Base-by-base conservation (phyloP, 208 protist genomes). In the Phytomonas sp. region DNA sequence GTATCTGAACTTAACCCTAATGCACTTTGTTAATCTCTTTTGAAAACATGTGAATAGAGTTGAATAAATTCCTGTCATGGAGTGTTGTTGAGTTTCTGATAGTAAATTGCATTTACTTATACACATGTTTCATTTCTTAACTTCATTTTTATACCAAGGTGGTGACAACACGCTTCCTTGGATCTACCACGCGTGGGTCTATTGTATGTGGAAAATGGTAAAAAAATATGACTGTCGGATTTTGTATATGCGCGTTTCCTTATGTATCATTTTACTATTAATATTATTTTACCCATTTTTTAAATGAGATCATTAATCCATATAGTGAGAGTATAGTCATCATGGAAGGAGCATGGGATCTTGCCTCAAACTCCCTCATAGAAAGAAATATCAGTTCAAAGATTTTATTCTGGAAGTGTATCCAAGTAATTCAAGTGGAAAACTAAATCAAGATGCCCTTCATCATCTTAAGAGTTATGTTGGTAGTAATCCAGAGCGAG, bases 341-440 rank as follows among this genome's bases (percentile, higher is more conserved):
- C 16, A 56, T 56, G 45, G 19, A 56, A 56, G 1, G 45, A 56
- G 8, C 45, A 56, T 56, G 45, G 45, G 45, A 26, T 56, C 45
- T 26, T 56, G 45, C 16, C 80, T 80, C 70, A 78, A 76, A 62
- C 91, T 80, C 74, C 67, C 71, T 10, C 73, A 82, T 42, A 73
- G 83, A 59, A 79, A 79, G 34, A 87, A 80, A 69, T 87, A 86
- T 37, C 86, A 87, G 52, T 94, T 90, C 76, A 94, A 94, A 40
- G 77, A 79, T 66, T 91, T 93, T 62, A 87, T 94, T 40, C 66
- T 87, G 31, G 81, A 79, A 19, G 84, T 90, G n/a, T 94, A 92
- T 66, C 84, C 83, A 14, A 76, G 82, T 32, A 60, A 81, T 63
- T 45, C 66, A 10, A 59, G 80, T 42, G 79, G 68, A 12, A 73